A percentile compares a stretch with the other conserved stretches of the same genome.
phyloP scores from a whole-genome alignment of 179 eudicot species.

The Drosera spatulata region DNA sequence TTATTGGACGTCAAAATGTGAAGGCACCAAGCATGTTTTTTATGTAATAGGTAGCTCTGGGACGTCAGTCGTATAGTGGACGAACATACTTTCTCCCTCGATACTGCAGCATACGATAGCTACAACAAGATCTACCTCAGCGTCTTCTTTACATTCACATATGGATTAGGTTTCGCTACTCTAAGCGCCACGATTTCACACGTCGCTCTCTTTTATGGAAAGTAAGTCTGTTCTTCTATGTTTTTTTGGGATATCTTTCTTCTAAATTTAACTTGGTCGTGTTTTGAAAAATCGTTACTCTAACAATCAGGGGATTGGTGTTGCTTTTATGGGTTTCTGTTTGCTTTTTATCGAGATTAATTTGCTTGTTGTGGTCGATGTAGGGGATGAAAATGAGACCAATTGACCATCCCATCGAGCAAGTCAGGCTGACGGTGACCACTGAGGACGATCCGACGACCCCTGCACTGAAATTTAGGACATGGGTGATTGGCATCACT shows the following conservation, averaged over 20 bases:
- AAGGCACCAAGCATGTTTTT: too few species aligned
- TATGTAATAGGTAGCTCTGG: too few species aligned
- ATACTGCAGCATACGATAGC: conserved; percentile 7
- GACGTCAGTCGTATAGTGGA: too few species aligned
- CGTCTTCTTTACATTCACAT: conserved; percentile 15
- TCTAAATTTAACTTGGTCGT: too few species aligned
- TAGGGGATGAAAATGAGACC: conserved; percentile 15
- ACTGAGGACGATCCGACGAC: conserved; percentile 69
- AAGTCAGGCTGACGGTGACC: conserved; percentile 72
- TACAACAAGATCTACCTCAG: conserved; percentile 27
- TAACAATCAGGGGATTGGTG: too few species aligned
- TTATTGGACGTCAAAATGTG: too few species aligned
- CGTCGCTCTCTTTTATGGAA: conserved; percentile 29
- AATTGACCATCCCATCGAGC: conserved; percentile 69
- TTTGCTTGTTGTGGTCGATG: background rate
- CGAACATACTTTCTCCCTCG: conserved; percentile 16
- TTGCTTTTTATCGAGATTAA: too few species aligned
- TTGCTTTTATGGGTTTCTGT: too few species aligned
- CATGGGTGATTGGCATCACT: conserved; percentile 65
- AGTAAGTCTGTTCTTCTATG: conserved; percentile 1
- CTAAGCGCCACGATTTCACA: conserved; percentile 23
- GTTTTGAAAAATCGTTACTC: too few species aligned
- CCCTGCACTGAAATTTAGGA: conserved; percentile 54
- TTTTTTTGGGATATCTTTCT: too few species aligned
- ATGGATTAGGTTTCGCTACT: conserved; percentile 26